phyloP scores from a whole-genome alignment of 345 rosid genomes.

The Sisymbrium altissimum region DNA sequence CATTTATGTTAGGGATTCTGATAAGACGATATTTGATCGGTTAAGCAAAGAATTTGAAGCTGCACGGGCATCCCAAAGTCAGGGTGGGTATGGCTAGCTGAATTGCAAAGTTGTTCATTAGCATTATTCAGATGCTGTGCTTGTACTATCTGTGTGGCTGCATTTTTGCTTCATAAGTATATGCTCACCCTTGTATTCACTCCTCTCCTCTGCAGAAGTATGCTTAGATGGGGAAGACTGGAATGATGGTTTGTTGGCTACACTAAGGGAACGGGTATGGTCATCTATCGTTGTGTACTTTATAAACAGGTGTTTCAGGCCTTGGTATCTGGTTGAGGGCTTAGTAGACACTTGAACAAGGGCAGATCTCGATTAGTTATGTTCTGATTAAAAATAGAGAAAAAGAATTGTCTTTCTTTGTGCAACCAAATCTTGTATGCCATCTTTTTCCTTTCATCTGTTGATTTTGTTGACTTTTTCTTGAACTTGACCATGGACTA shows the following conservation, averaged over 20 bases:
- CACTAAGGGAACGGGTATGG: conserved; percentile 86
- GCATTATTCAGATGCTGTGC: neutral
- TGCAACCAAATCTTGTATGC: neutral
- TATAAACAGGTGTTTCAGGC: no score
- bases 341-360: no score
- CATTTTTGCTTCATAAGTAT: neutral
- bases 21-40: conserved; percentile 80
- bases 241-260: conserved; percentile 93
- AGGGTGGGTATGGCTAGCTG: conserved; percentile 44
- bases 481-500: conserved; percentile 6
- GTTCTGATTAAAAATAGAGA: neutral
- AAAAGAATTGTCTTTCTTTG: neutral
- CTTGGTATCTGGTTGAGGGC: no score
- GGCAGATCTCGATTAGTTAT: neutral
- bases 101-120: neutral
- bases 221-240: conserved; percentile 79
- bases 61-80: conserved; percentile 74
- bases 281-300: neutral
- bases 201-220: conserved; percentile 59
- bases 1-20: conserved; percentile 66
- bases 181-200: conserved; percentile 1
- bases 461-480: neutral
- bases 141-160: neutral
- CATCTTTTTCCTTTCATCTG: neutral
- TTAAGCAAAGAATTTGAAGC: conserved; percentile 87